Percentiles rank a stretch among this genome's conserved stretches.
Conservation (phyloP, 2,329 filamentous ascomycete species). For the Dothidotthia symphoricarpi region DNA sequence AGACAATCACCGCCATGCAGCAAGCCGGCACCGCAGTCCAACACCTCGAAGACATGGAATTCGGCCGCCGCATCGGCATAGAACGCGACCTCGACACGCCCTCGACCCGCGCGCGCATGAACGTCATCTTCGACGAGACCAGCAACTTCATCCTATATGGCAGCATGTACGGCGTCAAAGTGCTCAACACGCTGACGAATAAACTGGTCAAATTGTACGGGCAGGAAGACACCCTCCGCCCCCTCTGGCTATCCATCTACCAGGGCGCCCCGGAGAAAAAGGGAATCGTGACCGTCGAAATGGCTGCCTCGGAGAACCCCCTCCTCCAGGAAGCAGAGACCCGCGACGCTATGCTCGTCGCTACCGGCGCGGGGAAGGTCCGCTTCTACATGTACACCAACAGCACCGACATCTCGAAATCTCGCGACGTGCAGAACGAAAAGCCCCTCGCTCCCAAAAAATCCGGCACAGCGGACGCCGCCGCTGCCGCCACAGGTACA, state of each 20-base stretch:
- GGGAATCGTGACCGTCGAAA: constrained; percentile 86
- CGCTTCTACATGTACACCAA: constrained; percentile 99
- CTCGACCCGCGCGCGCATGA: constrained; percentile 66
- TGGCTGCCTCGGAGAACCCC: constrained; percentile 94
- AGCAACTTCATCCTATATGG: constrained; percentile 94
- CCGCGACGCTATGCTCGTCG: constrained; percentile 83
- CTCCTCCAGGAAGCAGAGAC: constrained; percentile 88
- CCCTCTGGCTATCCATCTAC: constrained; percentile 81
- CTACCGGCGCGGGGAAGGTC: constrained; percentile 79
- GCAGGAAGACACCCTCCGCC: constrained; percentile 82
- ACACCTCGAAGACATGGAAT: constrained; percentile 86
- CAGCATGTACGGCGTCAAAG: constrained; percentile 87
- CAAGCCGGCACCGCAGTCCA: constrained; percentile 81
- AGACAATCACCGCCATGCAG: constrained; percentile 90
- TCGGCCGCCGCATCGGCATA: constrained; percentile 79
- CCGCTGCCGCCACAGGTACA: constrained; percentile 69
- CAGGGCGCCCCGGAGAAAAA: constrained; percentile 96
- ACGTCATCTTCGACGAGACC: constrained; percentile 93
- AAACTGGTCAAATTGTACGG: constrained; percentile 87
- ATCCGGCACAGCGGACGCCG: constrained; percentile 54
- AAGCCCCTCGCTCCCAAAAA: constrained; percentile 59
- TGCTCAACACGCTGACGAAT: constrained; percentile 94
- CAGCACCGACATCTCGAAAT: constrained; percentile 59
- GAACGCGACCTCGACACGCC: constrained; percentile 82
- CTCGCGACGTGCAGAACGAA: constrained; percentile 89